Conservation (phyloP, 2,329 filamentous ascomycete species). For the Dactylellina cionopaga region DNA sequence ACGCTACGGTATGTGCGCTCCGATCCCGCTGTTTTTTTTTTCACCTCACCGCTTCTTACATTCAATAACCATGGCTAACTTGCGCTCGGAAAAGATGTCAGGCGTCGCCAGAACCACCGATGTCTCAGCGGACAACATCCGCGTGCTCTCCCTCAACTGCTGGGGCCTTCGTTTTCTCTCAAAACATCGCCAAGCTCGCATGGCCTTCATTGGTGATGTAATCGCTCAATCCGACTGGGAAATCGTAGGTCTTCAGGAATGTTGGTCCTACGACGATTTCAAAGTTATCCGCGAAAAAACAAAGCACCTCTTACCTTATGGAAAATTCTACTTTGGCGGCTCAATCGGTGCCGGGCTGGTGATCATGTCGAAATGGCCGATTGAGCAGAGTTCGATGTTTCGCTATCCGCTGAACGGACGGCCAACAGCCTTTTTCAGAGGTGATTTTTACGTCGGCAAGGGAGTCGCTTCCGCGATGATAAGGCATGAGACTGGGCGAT, state of each 20-base stretch:
- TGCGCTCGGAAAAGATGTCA: constrained; percentile 35
- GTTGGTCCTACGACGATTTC: constrained; percentile 74
- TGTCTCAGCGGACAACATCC: constrained; percentile 64
- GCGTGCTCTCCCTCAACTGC: constrained; percentile 90
- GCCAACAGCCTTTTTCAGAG: constrained; percentile 90
- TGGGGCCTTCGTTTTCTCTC: constrained; percentile 94
- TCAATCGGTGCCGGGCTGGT: constrained; percentile 88
- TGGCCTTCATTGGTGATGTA: constrained; percentile 85
- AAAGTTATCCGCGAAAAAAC: constrained; percentile 79
- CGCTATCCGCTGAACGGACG: constrained; percentile 90
- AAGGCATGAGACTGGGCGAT: constrained; percentile 67
- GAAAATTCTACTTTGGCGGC: constrained; percentile 91
- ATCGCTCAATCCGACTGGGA: constrained; percentile 74
- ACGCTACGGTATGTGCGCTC: constrained; percentile 16
- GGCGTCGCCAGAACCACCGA: neutral
- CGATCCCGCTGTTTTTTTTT: constrained; percentile 1
- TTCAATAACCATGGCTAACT: constrained; percentile 22
- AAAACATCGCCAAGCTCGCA: constrained; percentile 77
- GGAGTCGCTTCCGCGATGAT: constrained; percentile 87
- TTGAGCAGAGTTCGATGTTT: constrained; percentile 87
- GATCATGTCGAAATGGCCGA: constrained; percentile 93
- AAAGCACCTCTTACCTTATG: constrained; percentile 90
- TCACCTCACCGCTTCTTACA: neutral
- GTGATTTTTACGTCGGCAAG: constrained; percentile 97
- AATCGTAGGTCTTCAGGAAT: constrained; percentile 94